These are phyloP conservation scores for Hypoxylon trugodes DNA, from an alignment of 495 filamentous ascomycete genomes.

Conservation along the genomic window DNA sequence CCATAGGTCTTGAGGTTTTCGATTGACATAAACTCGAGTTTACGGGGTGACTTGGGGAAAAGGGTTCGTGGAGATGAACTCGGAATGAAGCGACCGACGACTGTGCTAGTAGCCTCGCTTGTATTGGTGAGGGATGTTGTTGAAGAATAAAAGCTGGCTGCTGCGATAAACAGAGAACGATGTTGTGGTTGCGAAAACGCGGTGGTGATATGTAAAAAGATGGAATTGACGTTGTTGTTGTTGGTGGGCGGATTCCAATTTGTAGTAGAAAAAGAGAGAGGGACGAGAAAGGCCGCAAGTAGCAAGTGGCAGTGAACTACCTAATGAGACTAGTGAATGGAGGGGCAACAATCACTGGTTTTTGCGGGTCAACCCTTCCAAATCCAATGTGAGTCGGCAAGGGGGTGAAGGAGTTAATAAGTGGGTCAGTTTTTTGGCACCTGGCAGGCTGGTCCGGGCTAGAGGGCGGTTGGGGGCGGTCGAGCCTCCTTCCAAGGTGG, in stretches of 20 bases:
- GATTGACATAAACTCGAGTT: conserved; percentile 98
- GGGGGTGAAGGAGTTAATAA: too few relatives aligned
- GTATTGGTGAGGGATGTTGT: conserved; percentile 22
- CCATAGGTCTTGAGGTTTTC: conserved; percentile 99
- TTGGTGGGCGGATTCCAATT: conserved; percentile 40
- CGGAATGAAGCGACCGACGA: conserved; percentile 55
- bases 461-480: conserved; percentile 16
- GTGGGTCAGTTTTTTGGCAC: conserved; percentile 28
- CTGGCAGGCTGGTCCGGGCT: conserved; percentile 5
- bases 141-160: conserved; percentile 8
- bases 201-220: conserved; percentile 20
- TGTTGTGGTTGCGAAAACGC: conserved; percentile 2
- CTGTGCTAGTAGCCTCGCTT: conserved; percentile 48
- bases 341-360: conserved; percentile 46
- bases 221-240: conserved; percentile 35
- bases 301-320: conserved; percentile 22
- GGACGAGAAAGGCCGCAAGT: conserved; percentile 38
- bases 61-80: conserved; percentile 46
- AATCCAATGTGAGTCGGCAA: conserved; percentile 38
- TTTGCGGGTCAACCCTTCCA: conserved; percentile 28
- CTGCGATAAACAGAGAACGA: conserved; percentile 14
- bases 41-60: conserved; percentile 58
- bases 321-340: too few relatives aligned
- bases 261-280: conserved; percentile 33
- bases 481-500: conserved; percentile 9